A percentile compares a stretch with the other conserved stretches of the same genome.
Conservation (phyloP, 1,284 basidiomycete genomes). For the Ganoderma sinense region DNA sequence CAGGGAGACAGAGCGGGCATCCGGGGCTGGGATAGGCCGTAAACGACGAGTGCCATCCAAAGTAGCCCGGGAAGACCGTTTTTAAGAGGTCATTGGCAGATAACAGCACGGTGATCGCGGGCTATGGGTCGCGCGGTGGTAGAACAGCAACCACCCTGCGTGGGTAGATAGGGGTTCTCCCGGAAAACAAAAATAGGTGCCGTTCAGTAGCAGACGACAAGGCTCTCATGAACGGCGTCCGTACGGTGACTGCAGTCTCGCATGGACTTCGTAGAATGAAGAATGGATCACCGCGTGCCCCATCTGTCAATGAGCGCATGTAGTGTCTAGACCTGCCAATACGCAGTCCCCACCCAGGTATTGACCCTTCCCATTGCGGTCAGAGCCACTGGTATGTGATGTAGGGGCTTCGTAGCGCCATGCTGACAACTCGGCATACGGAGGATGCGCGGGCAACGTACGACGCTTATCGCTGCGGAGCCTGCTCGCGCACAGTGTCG, state of each 20-base stretch:
- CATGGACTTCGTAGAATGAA: not conserved
- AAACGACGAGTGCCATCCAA: not conserved
- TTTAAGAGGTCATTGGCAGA: not conserved
- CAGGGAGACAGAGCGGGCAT: not conserved
- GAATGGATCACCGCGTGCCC: conserved; percentile 1
- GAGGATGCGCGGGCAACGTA: conserved; percentile 8
- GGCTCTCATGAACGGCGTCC: not conserved
- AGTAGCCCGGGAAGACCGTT: not conserved
- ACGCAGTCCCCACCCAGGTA: not conserved
- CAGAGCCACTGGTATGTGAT: not conserved
- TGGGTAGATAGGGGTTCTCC: not conserved
- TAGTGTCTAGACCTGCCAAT: not conserved
- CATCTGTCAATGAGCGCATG: conserved; percentile 1
- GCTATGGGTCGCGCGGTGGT: not conserved
- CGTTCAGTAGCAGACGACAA: not conserved
- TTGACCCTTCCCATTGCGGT: not conserved
- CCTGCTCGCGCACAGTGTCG: conserved; percentile 3
- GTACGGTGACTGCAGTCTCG: not conserved
- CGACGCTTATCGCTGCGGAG: conserved; percentile 21
- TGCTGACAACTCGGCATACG: not conserved
- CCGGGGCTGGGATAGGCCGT: not conserved
- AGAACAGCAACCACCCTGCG: not conserved
- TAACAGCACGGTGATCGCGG: conserved; percentile 3
- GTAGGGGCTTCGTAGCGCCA: not conserved
- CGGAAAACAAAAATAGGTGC: not conserved